Evolutionary conservation across 2,329 filamentous ascomycete genomes (phyloP).

Genomic region (Cladophialophora yegresii): DNA sequence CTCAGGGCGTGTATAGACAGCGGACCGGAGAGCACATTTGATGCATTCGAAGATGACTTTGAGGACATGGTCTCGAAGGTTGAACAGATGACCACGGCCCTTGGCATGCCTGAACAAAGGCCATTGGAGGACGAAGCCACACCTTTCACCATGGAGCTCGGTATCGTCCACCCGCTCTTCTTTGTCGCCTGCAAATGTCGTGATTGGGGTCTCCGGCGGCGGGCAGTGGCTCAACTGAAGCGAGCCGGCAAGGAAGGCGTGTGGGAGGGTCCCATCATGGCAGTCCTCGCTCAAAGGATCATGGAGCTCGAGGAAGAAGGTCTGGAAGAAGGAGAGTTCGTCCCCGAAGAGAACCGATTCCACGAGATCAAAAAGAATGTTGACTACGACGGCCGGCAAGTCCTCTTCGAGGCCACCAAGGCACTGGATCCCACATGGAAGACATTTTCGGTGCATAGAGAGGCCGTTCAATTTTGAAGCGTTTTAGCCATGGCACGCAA

Average conservation of each 20-base stretch:
- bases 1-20: constrained; percentile 36
- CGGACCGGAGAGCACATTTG: constrained; percentile 35
- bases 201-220: constrained; percentile 35
- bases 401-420: constrained; percentile 33
- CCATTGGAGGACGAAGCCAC: constrained; percentile 33
- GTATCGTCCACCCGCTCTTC: constrained; percentile 41
- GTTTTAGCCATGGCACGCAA: constrained; percentile 11
- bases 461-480: constrained; percentile 33
- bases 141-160: constrained; percentile 40
- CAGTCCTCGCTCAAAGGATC: constrained; percentile 37
- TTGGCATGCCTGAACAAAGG: constrained; percentile 27
- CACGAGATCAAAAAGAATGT: constrained; percentile 38
- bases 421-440: constrained; percentile 33
- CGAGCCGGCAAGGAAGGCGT: constrained; percentile 43
- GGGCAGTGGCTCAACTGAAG: constrained; percentile 39
- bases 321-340: constrained; percentile 21
- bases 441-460: constrained; percentile 32
- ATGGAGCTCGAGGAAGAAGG: constrained; percentile 38
- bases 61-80: constrained; percentile 37
- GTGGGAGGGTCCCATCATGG: constrained; percentile 42
- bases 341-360: constrained; percentile 36
- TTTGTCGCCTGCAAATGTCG: constrained; percentile 41
- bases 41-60: constrained; percentile 34
- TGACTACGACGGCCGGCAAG: constrained; percentile 35
- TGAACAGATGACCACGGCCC: constrained; percentile 33